phyloP scores from a whole-genome alignment of 768 basidiomycete genomes.

The Fomitopsis pulvina region DNA sequence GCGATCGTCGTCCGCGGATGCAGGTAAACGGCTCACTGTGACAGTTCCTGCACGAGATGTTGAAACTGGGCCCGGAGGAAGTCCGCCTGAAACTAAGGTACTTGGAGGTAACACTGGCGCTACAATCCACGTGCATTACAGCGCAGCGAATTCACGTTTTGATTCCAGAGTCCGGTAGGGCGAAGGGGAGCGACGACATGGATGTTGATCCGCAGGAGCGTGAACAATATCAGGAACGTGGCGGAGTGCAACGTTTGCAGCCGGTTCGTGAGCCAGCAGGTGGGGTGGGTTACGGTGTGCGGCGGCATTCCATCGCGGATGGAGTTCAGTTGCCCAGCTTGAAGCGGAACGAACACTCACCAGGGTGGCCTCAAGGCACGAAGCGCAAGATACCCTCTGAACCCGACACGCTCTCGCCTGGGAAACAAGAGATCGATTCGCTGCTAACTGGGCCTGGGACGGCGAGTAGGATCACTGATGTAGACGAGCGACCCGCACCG shows the following conservation, averaged over 20 bases:
- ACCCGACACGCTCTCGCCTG: slow-evolving; percentile 41
- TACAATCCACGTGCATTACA: slow-evolving; percentile 2
- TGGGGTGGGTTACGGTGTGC: slow-evolving; percentile 63
- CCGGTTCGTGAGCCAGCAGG: slow-evolving; percentile 35
- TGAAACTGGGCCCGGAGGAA: slow-evolving; percentile 8
- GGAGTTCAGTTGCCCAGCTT: slow-evolving; percentile 25
- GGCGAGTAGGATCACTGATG: slow-evolving; percentile 47
- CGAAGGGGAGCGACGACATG: slow-evolving; percentile 16
- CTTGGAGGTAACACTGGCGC: slow-evolving; percentile 10
- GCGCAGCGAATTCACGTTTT: slow-evolving; percentile 2
- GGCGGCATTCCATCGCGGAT: slow-evolving; percentile 66
- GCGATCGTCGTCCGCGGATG: slow-evolving; percentile 21
- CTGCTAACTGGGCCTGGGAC: slow-evolving; percentile 65
- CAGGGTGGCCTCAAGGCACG: slow-evolving; percentile 44
- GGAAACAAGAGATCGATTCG: slow-evolving; percentile 58
- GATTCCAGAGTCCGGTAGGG: slow-evolving; percentile 11
- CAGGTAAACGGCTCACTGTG: slow-evolving; percentile 11
- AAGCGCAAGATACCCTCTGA: slow-evolving; percentile 84
- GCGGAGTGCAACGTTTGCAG: slow-evolving; percentile 9
- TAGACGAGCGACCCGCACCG: slow-evolving; percentile 63
- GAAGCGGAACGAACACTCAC: slow-evolving; percentile 16
- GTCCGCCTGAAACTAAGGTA: slow-evolving; percentile 2
- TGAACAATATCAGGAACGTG: slow-evolving; percentile 8
- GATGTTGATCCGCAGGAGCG: slow-evolving; percentile 14
- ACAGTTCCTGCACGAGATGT: slow-evolving; percentile 5